Conservation (phyloP, 352 stramenopile species). For the Globisporangium cylindrosporum region DNA sequence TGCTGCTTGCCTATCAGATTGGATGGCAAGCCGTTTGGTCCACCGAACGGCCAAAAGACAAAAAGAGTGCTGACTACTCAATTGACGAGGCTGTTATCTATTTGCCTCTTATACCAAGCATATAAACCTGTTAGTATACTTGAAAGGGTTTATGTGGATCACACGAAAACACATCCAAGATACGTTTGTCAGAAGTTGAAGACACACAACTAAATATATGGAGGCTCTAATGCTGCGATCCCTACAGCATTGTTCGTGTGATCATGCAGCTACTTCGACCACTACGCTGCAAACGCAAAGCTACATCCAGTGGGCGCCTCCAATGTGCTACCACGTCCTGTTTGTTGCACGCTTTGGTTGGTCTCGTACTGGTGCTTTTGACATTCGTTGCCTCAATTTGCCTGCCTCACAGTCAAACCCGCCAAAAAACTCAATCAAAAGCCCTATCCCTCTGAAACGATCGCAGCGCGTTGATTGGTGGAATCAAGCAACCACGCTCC, state of each 20-base stretch:
- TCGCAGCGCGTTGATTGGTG: constrained; percentile 16
- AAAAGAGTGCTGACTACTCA: background rate
- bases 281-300: background rate
- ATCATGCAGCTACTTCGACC: background rate
- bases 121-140: too few relatives aligned
- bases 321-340: background rate
- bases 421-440: too few relatives aligned
- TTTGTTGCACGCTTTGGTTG: background rate
- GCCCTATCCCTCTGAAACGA: background rate
- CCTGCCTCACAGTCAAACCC: too few relatives aligned
- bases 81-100: too few relatives aligned
- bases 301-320: background rate
- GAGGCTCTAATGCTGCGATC: background rate
- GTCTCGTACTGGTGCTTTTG: background rate
- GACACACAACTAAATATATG: background rate
- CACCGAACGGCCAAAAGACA: constrained; percentile 9
- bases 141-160: too few relatives aligned
- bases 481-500: constrained; percentile 13
- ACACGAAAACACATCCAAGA: too few relatives aligned
- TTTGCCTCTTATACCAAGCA: too few relatives aligned
- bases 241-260: background rate
- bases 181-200: too few relatives aligned
- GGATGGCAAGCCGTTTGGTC: constrained; percentile 7
- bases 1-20: background rate
- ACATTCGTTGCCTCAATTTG: background rate